A percentile compares a stretch with the other conserved stretches of the same genome.
Conservation (phyloP, 2,329 filamentous ascomycete species). For the Cladosporium sphaerospermum region DNA sequence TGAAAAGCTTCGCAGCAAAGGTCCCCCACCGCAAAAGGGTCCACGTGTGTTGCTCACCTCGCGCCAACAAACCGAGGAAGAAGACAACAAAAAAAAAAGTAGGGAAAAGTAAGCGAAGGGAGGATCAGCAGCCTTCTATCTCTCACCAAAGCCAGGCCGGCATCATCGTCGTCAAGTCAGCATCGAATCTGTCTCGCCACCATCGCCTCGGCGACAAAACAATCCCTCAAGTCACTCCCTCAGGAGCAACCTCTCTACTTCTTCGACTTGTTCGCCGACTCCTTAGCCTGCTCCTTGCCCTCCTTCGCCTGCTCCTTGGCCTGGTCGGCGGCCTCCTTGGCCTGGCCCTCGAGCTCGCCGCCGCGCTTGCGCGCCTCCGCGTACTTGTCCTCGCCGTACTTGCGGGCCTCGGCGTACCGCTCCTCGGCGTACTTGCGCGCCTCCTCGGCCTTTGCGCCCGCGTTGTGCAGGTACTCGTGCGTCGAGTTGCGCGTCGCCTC, state of each 20-base stretch:
- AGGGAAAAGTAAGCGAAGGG: not conserved
- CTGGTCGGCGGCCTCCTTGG: constrained; percentile 17
- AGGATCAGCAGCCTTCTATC: not conserved
- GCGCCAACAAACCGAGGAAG: not conserved
- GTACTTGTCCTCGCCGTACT: constrained; percentile 24
- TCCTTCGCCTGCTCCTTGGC: constrained; percentile 13
- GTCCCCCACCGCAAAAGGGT: no score
- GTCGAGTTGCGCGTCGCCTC: constrained; percentile 15
- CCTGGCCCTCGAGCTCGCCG: constrained; percentile 15
- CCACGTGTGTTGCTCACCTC: not conserved
- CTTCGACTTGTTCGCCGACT: constrained; percentile 11
- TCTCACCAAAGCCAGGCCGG: not conserved
- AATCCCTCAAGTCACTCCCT: no score
- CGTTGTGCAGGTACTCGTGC: constrained; percentile 29
- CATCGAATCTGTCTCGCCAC: no score
- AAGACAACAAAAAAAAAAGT: not conserved
- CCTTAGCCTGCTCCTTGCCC: constrained; percentile 9
- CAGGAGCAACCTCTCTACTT: not conserved
- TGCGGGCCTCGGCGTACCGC: constrained; percentile 22
- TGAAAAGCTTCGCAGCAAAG: no score
- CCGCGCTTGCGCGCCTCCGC: constrained; percentile 23
- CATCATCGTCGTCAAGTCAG: constrained; percentile 2
- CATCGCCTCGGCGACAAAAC: no score
- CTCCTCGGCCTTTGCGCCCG: constrained; percentile 25
- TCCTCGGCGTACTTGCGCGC: constrained; percentile 23